Evolutionary conservation across 495 filamentous ascomycete species (phyloP).

Genomic region (Xylaria sp.): DNA sequence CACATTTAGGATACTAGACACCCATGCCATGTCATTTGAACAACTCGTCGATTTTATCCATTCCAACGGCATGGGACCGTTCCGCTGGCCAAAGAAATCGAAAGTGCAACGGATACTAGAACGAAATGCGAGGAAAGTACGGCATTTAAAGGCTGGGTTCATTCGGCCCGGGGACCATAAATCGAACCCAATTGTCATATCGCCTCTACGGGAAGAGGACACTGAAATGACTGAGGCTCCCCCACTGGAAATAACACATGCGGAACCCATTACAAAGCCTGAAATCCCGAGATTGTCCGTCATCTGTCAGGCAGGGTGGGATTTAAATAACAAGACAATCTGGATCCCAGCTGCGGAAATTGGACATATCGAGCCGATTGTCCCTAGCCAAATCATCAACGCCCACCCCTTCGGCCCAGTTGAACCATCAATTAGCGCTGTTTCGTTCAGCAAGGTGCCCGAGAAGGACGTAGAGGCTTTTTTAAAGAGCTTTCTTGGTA

Average conservation of each 20-base stretch:
- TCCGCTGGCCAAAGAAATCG: background rate
- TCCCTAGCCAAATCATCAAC: background rate
- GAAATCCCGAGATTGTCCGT: background rate
- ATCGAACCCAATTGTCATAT: background rate
- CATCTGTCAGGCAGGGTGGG: background rate
- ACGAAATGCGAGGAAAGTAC: background rate
- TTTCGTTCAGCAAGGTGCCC: background rate
- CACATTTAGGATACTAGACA: background rate
- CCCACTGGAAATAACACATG: background rate
- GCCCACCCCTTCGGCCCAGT: background rate
- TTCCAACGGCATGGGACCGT: background rate
- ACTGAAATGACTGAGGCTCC: background rate
- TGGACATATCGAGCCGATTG: too few species aligned
- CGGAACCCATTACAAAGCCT: background rate
- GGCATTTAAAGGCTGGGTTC: background rate
- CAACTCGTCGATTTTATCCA: constrained; percentile 7
- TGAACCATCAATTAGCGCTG: background rate
- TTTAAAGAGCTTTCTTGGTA: background rate
- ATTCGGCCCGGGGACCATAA: background rate
- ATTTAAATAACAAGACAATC: background rate
- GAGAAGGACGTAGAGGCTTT: background rate
- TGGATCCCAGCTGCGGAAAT: background rate
- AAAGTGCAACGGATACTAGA: background rate
- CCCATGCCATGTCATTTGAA: background rate
- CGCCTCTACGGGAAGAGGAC: background rate